Evolutionary conservation across 2,329 filamentous ascomycete genomes (phyloP).

Genomic region (Remersonia thermophila): DNA sequence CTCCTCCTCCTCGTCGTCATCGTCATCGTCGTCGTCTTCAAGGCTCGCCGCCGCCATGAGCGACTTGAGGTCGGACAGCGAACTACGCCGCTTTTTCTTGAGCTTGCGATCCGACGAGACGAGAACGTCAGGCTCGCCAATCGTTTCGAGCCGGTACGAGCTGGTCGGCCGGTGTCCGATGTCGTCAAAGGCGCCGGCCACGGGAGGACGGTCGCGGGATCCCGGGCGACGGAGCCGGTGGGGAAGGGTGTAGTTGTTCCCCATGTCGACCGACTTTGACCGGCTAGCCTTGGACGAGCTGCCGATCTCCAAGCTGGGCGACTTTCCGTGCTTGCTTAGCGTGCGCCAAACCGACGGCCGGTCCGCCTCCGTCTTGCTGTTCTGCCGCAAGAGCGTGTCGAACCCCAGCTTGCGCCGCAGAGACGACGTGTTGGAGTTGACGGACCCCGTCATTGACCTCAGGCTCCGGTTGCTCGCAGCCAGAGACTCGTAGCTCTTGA

Average conservation of each 20-base stretch:
- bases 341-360: slow-evolving; percentile 72
- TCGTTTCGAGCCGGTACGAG: slow-evolving; percentile 46
- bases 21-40: slow-evolving; percentile 27
- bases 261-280: slow-evolving; percentile 68
- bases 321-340: slow-evolving; percentile 68
- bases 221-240: slow-evolving; percentile 38
- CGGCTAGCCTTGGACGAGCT: slow-evolving; percentile 57
- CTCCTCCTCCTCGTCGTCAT: too few species aligned
- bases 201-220: slow-evolving; percentile 48
- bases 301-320: slow-evolving; percentile 44
- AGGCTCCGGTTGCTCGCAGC: slow-evolving; percentile 45
- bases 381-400: slow-evolving; percentile 62
- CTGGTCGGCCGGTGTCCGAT: slow-evolving; percentile 39
- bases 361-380: slow-evolving; percentile 60
- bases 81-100: slow-evolving; percentile 79
- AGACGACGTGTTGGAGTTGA: slow-evolving; percentile 79
- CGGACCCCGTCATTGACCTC: slow-evolving; percentile 56
- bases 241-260: slow-evolving; percentile 32
- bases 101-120: slow-evolving; percentile 29
- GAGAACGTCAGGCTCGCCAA: slow-evolving; percentile 41
- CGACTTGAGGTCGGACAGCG: slow-evolving; percentile 65
- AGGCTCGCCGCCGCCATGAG: slow-evolving; percentile 52
- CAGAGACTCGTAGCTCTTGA: slow-evolving; percentile 44
- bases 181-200: slow-evolving; percentile 52
- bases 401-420: slow-evolving; percentile 75